These are phyloP conservation scores for Casuarina cunninghamiana DNA, from an alignment of 306 rosid genomes.

Conservation along the genomic window DNA sequence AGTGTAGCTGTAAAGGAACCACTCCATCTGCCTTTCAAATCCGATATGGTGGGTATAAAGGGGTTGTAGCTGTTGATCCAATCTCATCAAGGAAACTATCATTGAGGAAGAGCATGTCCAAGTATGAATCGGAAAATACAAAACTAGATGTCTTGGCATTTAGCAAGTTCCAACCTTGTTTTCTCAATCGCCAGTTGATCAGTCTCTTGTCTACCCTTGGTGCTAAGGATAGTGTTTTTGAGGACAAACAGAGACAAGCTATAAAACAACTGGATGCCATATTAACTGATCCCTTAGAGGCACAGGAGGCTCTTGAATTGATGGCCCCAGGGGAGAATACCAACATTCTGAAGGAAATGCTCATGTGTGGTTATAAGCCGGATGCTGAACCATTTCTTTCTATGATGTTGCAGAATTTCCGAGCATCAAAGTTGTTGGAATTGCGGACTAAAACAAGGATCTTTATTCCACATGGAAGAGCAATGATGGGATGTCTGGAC, in stretches of 20 bases:
- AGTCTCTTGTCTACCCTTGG: constrained; percentile 80
- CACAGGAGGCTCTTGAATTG: constrained; percentile 65
- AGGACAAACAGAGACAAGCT: constrained; percentile 62
- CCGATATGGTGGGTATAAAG: constrained; percentile 87
- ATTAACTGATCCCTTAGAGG: constrained; percentile 63
- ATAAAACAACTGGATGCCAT: constrained; percentile 58
- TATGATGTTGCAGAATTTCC: constrained; percentile 83
- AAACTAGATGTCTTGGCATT: constrained; percentile 72
- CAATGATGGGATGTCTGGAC: constrained; percentile 96
- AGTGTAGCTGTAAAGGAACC: constrained; percentile 48
- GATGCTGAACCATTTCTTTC: constrained; percentile 75
- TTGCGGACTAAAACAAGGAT: constrained; percentile 64
- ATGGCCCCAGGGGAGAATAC: constrained; percentile 79
- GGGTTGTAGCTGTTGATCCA: constrained; percentile 89
- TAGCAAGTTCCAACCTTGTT: constrained; percentile 73
- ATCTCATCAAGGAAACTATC: constrained; percentile 61
- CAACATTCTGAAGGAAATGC: constrained; percentile 74
- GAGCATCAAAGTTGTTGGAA: constrained; percentile 71
- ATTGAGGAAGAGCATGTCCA: constrained; percentile 73
- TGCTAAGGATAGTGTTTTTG: constrained; percentile 52
- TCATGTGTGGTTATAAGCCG: constrained; percentile 73
- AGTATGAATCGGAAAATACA: constrained; percentile 56
- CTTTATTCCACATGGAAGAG: constrained; percentile 70
- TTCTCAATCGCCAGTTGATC: constrained; percentile 75
- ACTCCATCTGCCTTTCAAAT: constrained; percentile 86